Evolutionary conservation across 805 yeast genomes (phyloP), one percentile per base, ranked within the genome.

Genomic region (Maudiozyma bulderi): DNA sequence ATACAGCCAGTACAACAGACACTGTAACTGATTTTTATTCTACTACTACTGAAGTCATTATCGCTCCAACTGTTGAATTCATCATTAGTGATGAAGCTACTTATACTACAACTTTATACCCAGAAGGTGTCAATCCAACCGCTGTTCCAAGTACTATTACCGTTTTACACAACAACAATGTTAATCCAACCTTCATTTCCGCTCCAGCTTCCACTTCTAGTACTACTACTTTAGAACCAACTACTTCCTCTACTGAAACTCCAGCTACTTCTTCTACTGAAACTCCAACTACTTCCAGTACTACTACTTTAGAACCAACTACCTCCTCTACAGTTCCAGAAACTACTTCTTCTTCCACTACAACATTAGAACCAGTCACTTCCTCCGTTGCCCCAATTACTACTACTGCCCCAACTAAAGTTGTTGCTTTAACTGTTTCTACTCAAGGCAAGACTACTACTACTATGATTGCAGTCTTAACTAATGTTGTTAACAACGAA

Each of bases 1-100:
- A 77, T 57, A 78, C 83, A 15, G 84, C 84, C 14, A 68, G 63
- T 8, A 72, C 82, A 3, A 76, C 77, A 6, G 55, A 61, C 37
- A 76, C 80, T 4, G 66, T 66, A 20, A 69, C 73, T 3, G 67
- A 67, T 47, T 62, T 69, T 30, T 71, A 70, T 54, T 65, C 76
- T 29, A 71, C 75, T 6, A 59, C 67, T 8, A 70, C 73, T 1
- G 61, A 68, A 50, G 55, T 67, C 9, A 62, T 60, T 30, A 61
- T 70, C 40, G 74, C 74, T 11, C 73, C 74, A 50, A 67, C 73
- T 11, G 74, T 71, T 14, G 65, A 70, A 52, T 62, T 64, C 41
- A 55, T 70, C 32, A 62, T 72, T 32, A 62, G 69, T 47, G 67
- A 69, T 50, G 64, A 67, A 44, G 60, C 64, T 13, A 60, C 76